phyloP scores from a whole-genome alignment of 2,329 filamentous ascomycete species.

The Aspergillus candidus region DNA sequence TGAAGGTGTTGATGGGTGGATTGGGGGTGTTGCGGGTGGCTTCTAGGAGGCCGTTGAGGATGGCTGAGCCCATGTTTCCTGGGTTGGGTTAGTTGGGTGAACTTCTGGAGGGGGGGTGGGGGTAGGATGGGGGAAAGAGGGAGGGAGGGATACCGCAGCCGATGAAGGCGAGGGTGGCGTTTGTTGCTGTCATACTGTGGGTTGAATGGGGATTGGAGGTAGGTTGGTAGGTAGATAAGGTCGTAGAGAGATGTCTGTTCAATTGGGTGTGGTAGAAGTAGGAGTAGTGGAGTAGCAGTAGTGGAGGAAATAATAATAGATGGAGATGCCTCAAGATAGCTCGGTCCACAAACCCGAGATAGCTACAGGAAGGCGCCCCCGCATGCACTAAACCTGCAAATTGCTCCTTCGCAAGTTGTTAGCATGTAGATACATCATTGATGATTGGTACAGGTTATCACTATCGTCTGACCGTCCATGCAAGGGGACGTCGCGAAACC shows the following conservation, averaged over 20 bases:
- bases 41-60: conserved; percentile 29
- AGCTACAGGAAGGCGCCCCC: no score
- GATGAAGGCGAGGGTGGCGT: conserved; percentile 12
- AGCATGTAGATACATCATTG: no score
- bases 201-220: not conserved
- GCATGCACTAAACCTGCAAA: no score
- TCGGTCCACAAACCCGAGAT: no score
- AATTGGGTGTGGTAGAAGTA: not conserved
- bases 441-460: no score
- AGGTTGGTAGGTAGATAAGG: not conserved
- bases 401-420: no score
- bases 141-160: conserved; percentile 11
- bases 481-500: no score
- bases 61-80: conserved; percentile 37
- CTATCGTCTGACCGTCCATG: no score
- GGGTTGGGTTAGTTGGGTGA: not conserved
- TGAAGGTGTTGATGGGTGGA: conserved; percentile 20
- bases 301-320: not conserved
- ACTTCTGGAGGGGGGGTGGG: no score
- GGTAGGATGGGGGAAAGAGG: not conserved
- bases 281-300: not conserved
- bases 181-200: not conserved
- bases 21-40: conserved; percentile 11
- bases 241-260: not conserved
- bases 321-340: no score